Evolutionary conservation across 306 rosid genomes (phyloP).

Genomic region (Dicorynia guianensis): DNA sequence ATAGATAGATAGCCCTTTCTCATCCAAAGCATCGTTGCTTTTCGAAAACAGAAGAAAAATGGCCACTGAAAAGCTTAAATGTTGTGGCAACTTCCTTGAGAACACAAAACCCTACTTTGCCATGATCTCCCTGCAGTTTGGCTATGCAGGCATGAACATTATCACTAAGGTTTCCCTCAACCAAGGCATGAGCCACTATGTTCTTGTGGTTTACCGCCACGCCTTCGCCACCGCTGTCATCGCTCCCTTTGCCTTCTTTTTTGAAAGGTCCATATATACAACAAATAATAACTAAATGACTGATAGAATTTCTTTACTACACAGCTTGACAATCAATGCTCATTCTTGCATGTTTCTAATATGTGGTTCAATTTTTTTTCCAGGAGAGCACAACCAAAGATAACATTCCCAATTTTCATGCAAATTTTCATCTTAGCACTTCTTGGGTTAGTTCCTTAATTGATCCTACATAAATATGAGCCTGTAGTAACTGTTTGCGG

Average conservation of each 20-base stretch:
- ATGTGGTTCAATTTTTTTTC: slow-evolving; percentile 28
- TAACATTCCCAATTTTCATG: slow-evolving; percentile 70
- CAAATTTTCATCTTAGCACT: slow-evolving; percentile 80
- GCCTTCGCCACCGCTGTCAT: slow-evolving; percentile 80
- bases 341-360: neutral
- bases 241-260: slow-evolving; percentile 76
- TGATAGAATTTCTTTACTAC: neutral
- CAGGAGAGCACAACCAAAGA: slow-evolving; percentile 88
- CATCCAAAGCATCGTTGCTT: neutral
- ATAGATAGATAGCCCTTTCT: neutral
- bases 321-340: neutral
- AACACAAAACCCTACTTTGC: slow-evolving; percentile 83
- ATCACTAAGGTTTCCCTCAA: slow-evolving; percentile 86
- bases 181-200: slow-evolving; percentile 95
- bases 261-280: slow-evolving; percentile 64
- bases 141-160: slow-evolving; percentile 94
- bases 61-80: slow-evolving; percentile 54
- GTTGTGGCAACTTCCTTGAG: slow-evolving; percentile 55
- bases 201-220: slow-evolving; percentile 92
- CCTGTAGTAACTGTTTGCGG: too few relatives aligned
- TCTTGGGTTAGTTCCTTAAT: slow-evolving; percentile 67
- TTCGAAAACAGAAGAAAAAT: slow-evolving; percentile 30
- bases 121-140: slow-evolving; percentile 86
- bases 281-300: neutral
- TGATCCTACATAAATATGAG: too few relatives aligned